Conservation (phyloP, 768 basidiomycete genomes). For the Tricholoma flavovirens region DNA sequence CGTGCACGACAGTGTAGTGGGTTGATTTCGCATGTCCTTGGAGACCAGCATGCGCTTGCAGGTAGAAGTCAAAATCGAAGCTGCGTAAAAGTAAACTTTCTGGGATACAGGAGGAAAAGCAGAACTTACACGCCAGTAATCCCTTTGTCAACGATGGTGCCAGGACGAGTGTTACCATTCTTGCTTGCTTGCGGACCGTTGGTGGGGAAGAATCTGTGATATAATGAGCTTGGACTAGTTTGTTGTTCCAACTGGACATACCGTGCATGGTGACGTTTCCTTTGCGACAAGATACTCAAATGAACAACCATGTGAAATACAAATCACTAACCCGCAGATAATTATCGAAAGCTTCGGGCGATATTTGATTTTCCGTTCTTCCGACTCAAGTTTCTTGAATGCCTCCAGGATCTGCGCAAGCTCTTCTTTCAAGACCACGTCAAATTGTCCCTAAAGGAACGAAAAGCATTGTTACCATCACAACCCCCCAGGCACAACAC, state of each 20-base stretch:
- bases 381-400: slow-evolving; percentile 47
- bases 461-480: background rate
- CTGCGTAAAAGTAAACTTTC: slow-evolving; percentile 20
- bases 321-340: slow-evolving; percentile 54
- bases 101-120: slow-evolving; percentile 12
- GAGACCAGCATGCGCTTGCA: slow-evolving; percentile 71
- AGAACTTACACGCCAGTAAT: slow-evolving; percentile 57
- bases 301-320: background rate
- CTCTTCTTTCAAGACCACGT: slow-evolving; percentile 53
- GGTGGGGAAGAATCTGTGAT: slow-evolving; percentile 50
- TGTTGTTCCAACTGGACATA: slow-evolving; percentile 21
- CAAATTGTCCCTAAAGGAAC: slow-evolving; percentile 54
- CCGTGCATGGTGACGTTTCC: slow-evolving; percentile 63
- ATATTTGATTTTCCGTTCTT: slow-evolving; percentile 40
- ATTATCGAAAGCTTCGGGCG: slow-evolving; percentile 62
- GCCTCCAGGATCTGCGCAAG: slow-evolving; percentile 56
- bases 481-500: background rate
- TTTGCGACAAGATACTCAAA: slow-evolving; percentile 2
- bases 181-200: slow-evolving; percentile 42
- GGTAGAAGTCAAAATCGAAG: slow-evolving; percentile 62
- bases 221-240: background rate
- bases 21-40: slow-evolving; percentile 70
- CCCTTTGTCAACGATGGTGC: slow-evolving; percentile 77
- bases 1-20: slow-evolving; percentile 76
- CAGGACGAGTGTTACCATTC: slow-evolving; percentile 75